Evolutionary conservation across 805 yeast genomes (phyloP), one percentile per base, ranked within the genome.

Genomic region (Candida multigemmis): DNA sequence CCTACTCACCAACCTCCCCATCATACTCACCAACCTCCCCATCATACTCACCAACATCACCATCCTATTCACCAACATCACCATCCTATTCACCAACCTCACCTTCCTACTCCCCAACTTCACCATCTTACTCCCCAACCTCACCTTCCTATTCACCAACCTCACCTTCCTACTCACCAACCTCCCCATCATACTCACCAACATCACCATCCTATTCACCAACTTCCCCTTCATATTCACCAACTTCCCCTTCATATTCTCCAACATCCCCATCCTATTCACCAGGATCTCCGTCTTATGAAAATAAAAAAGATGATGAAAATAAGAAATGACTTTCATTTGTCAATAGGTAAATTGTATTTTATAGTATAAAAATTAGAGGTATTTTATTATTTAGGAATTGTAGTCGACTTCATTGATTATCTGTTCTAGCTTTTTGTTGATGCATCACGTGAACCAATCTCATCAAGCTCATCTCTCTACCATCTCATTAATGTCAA

Each of bases 61-160:
- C 96, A 34, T 40, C 58, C 1, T 84, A 84, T 53, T 67, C 78
- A 1, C 94, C 94, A 25, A 81, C 91, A 1, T 74, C 83, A 5
- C 89, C 91, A 40, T 35, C 50, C 14, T 72, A 76, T 48, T 58
- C 71, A 0, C 82, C 83, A 26, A 74, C 83, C 0, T 65, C 75
- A 4, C 83, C 84, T 33, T 38, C 52, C 4, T 76, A 76, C 46
- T 59, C 73, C 1, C 91, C 91, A 28, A 78, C 87, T 0, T 74
- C 85, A 0, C 91, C 93, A 40, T 44, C 63, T 10, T 80, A 78
- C 53, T 60, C 73, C 1, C 85, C 84, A 26, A 74, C 82, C 42
- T 65, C 77, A 0, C 87, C 91, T 32, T 74, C 84, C 6, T 84
- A 82, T 48, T 66, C 77, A 4, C 91, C 91, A 26, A 80, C 91